Evolutionary conservation across 805 yeast genomes (phyloP), one percentile per base, ranked within the genome.

Genomic region (Ogataea methylovora): DNA sequence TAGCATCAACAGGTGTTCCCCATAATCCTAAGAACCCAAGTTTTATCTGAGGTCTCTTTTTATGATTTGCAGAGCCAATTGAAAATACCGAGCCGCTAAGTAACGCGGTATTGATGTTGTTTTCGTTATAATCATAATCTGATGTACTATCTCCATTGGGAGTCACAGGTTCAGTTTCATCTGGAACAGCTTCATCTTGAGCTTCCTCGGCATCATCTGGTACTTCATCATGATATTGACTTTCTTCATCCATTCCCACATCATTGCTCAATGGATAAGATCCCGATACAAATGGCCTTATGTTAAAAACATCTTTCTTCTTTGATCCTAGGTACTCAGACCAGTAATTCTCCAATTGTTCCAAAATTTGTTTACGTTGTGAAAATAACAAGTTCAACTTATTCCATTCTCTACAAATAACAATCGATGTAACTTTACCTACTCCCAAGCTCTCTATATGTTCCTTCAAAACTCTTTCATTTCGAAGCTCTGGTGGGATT

Each of bases 381-480:
- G 68, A 69, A 54, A 80, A 82, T 13, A 92, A 60, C 31, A 56
- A 49, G 46, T 88, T 86, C 35, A 90, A 64, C 15, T 67, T 71
- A 10, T 71, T 72, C 97, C 97, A 92, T 52, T 90, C 92, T 40
- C 86, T 67, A 45, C 95, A 92, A 2, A 92, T 76, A 3, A 82
- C 79, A 8, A 88, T 71, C 1, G 81, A 70, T 18, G 79, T 71
- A 2, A 90, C 94, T 37, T 73, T 78, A 2, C 95, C 96, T 24
- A 88, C 79, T 20, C 81, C 79, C 24, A 90, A 62, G 8, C 72
- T 69, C 46, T 86, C 92, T 18, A 90, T 78, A 49, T 85, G 92
- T 24, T 76, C 69, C 37, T 73, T 78, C 44, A 90, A 59, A 11
- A 73, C 76, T n/a, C 68, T 67, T 44, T 78, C 87, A 37, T 76